A percentile compares a stretch with the other conserved stretches of the same genome.
These are phyloP conservation scores for Lizonia empirigonia DNA, from an alignment of 2,329 filamentous ascomycete species.

Conservation along the genomic window DNA sequence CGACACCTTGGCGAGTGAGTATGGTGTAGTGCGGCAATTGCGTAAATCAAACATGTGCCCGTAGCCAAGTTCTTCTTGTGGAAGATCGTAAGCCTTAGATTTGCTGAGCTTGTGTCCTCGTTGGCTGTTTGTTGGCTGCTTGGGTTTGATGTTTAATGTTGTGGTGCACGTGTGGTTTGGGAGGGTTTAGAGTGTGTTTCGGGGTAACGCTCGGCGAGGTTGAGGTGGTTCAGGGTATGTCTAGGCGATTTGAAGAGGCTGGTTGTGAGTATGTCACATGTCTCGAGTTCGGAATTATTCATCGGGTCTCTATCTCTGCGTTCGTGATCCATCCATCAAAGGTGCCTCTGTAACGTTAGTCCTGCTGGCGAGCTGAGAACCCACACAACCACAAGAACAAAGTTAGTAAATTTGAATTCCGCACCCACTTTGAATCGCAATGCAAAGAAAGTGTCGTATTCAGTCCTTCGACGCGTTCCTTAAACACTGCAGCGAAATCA, in stretches of 20 bases:
- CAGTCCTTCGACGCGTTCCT: too few species aligned
- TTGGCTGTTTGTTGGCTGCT: neutral
- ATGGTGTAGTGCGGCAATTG: neutral
- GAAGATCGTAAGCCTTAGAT: conserved; percentile 23
- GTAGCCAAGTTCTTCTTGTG: conserved; percentile 15
- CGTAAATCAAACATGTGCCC: conserved; percentile 13
- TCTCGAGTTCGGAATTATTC: too few species aligned
- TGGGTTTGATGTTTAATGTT: conserved; percentile 34
- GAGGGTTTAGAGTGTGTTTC: conserved; percentile 32
- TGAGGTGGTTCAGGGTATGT: neutral
- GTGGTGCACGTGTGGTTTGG: conserved; percentile 37
- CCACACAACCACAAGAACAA: too few species aligned
- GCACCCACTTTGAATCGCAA: too few species aligned
- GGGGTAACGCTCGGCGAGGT: conserved; percentile 26
- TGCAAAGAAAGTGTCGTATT: too few species aligned
- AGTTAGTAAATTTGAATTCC: too few species aligned
- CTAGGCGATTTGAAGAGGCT: neutral
- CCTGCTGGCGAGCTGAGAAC: too few species aligned
- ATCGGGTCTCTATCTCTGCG: too few species aligned
- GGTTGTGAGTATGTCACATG: too few species aligned
- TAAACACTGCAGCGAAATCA: too few species aligned
- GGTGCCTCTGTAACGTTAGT: too few species aligned
- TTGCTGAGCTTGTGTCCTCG: neutral
- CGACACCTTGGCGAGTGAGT: neutral
- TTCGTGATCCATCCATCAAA: too few species aligned